Evolutionary conservation across 345 rosid genomes (phyloP), one percentile per base, ranked within the genome.

Genomic region (Eucalyptus caleyi): DNA sequence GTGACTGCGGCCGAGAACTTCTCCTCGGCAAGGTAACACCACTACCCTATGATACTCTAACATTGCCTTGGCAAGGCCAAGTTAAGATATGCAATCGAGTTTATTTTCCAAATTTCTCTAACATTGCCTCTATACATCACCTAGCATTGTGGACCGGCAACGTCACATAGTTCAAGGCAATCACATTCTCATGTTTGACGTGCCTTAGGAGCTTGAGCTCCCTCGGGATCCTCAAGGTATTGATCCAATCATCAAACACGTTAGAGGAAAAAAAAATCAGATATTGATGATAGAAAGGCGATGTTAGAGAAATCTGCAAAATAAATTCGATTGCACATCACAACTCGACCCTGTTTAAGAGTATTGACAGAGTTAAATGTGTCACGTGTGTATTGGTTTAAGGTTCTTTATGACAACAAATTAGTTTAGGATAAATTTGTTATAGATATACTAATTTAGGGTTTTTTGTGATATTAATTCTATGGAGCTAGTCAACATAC

Each of bases 201-300:
- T 95, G 97, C 81, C 99, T 93, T 44, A 96, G 97, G 72, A 95
- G 96, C 89, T 94, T 94, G 90, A 96, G 89, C 90, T 97, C 99
- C 88, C 98, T 93, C 88, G 94, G 87, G 32, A 98, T 96, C 77
- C 97, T 93, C 88, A 94, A 86, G 1, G 96, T 93, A 86, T 94
- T 93, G 32, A 94, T 91, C 8, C 92, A 93, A 90, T 96, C 95
- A 89, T 95, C 97, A 87, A 96, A 96, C 87, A 94, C 97, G 88
- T 95, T 96, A 24, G 62, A 24, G 62, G 30, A 56, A 56, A 56
- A n/a, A 54, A 4, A 56, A 23, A 23, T 56, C 30, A 21, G 13
- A 0, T 21, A 56, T 56, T 10, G 11, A 56, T 56, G 62, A 56
- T 23, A 56, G 27, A 9, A 6, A 56, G 30, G 62, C 1, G 3